Percentiles rank a stretch among this genome's conserved stretches.
Evolutionary conservation across 345 rosid species (phyloP).

Genomic region (Brassica cretica): DNA sequence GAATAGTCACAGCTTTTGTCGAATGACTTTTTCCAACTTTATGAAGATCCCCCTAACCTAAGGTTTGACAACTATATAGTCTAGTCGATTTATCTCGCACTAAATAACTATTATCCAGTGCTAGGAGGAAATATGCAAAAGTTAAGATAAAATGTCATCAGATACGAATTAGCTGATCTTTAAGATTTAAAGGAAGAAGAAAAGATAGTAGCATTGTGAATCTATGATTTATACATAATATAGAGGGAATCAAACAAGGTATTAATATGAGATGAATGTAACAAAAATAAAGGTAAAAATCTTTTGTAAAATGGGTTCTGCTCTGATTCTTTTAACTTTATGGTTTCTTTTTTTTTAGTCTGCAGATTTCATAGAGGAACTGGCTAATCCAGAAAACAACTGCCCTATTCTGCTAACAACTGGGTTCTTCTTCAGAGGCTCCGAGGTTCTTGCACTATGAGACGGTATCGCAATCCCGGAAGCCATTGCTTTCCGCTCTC

Average conservation of each 20-base stretch:
- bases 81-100: not conserved
- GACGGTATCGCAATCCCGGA: conserved; percentile 35
- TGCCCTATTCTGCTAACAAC: conserved; percentile 49
- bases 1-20: conserved; percentile 14
- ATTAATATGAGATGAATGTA: conserved; percentile 6
- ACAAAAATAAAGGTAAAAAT: not conserved
- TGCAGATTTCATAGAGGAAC: conserved; percentile 41
- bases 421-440: conserved; percentile 44
- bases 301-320: conserved; percentile 16
- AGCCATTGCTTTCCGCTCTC: conserved; percentile 48
- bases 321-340: not conserved
- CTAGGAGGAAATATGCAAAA: not conserved
- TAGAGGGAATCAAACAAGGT: not conserved
- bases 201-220: not conserved
- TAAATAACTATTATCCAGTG: not conserved
- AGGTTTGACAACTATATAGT: not conserved
- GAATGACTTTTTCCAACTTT: conserved; percentile 7
- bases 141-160: conserved; percentile 6
- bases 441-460: conserved; percentile 45
- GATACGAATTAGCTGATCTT: not conserved
- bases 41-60: not conserved
- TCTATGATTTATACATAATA: conserved; percentile 1
- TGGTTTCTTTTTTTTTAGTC: conserved; percentile 35
- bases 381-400: conserved; percentile 45
- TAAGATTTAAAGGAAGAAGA: not conserved